These are phyloP conservation scores for Diaporthe sp. DNA, from an alignment of 2,329 filamentous ascomycete species.

Conservation along the genomic window DNA sequence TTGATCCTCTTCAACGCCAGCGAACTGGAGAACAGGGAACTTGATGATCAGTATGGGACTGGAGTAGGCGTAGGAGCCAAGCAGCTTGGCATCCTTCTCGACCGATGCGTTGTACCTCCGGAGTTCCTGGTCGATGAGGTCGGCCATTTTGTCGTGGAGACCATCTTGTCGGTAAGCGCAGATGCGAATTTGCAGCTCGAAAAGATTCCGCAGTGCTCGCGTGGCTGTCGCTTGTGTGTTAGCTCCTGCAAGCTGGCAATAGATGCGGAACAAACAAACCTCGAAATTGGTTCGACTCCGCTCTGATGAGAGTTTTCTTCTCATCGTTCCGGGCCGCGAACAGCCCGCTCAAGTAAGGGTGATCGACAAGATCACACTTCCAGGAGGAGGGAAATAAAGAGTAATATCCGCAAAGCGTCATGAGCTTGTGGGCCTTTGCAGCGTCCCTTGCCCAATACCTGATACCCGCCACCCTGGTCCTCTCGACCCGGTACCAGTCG, in stretches of 20 bases:
- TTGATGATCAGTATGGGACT: slow-evolving; percentile 38
- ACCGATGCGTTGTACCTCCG: slow-evolving; percentile 51
- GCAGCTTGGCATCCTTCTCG: slow-evolving; percentile 48
- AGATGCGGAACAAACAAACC: slow-evolving; percentile 42
- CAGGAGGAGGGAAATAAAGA: slow-evolving; percentile 52
- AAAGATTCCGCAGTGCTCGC: slow-evolving; percentile 51
- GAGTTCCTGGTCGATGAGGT: slow-evolving; percentile 48
- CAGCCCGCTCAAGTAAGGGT: slow-evolving; percentile 50
- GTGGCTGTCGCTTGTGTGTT: slow-evolving; percentile 44
- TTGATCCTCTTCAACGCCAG: neutral
- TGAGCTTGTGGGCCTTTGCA: slow-evolving; percentile 50
- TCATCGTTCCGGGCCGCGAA: slow-evolving; percentile 46
- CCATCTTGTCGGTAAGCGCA: slow-evolving; percentile 50
- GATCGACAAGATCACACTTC: slow-evolving; percentile 50
- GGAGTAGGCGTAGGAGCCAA: slow-evolving; percentile 39
- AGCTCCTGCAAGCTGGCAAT: neutral
- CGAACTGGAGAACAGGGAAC: slow-evolving; percentile 2
- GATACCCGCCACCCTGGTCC: slow-evolving; percentile 42
- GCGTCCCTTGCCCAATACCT: slow-evolving; percentile 50
- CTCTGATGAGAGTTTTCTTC: slow-evolving; percentile 47
- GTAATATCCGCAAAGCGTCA: slow-evolving; percentile 52
- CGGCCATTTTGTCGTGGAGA: slow-evolving; percentile 46
- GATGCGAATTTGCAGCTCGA: slow-evolving; percentile 51
- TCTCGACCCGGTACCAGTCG: slow-evolving; percentile 30
- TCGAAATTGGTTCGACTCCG: slow-evolving; percentile 47